Evolutionary conservation across 2,329 filamentous ascomycete genomes (phyloP), one percentile per base, ranked within the genome.

Genomic region (Aspergillus sp.): DNA sequence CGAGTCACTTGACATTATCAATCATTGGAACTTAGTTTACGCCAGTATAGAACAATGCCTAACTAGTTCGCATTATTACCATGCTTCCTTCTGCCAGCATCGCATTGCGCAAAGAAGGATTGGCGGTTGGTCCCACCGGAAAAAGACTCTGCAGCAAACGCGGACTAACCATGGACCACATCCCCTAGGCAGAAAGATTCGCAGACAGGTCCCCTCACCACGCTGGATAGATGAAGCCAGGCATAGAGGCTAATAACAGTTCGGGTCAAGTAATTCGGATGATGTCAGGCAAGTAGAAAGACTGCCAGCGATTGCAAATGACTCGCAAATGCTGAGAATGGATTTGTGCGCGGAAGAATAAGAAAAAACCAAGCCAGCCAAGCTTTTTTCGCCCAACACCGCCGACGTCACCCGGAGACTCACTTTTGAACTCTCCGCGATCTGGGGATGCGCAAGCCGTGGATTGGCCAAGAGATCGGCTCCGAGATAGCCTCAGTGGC

Each of bases 121-220:
- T 19, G 25, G 44, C 13, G 15, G 8, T 8, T 30, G 47, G 41
- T 19, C 41, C n/a, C 41, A 17, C 23, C 47, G 47, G 47, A 27
- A 17, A 50, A 50, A 50, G 23, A 30, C 30, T 50, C 47, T 50
- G 47, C 47, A 50, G 47, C 47, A n/a, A 32, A n/a, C 23, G 23
- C 25, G 8, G 15, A 7, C 47, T 23, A 32, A 17, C n/a, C 47
- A 6, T 25, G 44, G 21, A 17, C 21, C 44, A 17, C 23, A 15
- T n/a, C 13, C 23, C 23, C 23, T 50, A 50, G 47, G 47, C 47
- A 50, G 47, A 50, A 50, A 27, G 47, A 50, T 50, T 50, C 47
- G n/a, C 25, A 27, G 5, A 7, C 44, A 49, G 44, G 23, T 23
- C 27, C 23, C 8, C 15, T 23, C 44, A 48, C 41, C 17, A 13